Evolutionary conservation across 306 rosid species (phyloP).

Genomic region (Bauhinia variegata): DNA sequence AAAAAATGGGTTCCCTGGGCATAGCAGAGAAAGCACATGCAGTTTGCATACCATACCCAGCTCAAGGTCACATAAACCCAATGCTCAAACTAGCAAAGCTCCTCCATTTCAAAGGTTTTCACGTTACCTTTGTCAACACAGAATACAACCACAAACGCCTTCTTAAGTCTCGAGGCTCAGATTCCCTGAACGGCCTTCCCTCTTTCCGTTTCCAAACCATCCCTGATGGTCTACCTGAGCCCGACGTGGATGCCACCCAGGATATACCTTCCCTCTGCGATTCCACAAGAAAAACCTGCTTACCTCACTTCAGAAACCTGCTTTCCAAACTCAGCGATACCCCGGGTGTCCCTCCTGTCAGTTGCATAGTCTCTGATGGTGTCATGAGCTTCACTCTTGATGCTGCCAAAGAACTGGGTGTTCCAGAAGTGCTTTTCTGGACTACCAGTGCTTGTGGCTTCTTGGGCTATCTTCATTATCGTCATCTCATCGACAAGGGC

Average conservation of each 20-base stretch:
- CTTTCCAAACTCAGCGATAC: neutral
- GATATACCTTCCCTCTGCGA: constrained; percentile 4
- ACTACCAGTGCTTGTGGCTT: constrained; percentile 30
- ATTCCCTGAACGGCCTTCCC: neutral
- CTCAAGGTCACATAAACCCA: constrained; percentile 57
- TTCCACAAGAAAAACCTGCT: constrained; percentile 12
- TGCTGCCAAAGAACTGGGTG: constrained; percentile 20
- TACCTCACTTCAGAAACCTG: neutral
- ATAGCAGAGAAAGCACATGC: constrained; percentile 29
- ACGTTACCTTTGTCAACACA: constrained; percentile 45
- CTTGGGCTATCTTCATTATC: constrained; percentile 23
- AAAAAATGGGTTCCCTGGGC: constrained; percentile 24
- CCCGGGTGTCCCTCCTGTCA: constrained; percentile 7
- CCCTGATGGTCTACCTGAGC: constrained; percentile 18
- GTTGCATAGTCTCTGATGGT: constrained; percentile 21
- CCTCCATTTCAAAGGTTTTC: constrained; percentile 45
- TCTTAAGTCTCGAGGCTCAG: neutral
- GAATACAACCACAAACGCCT: constrained; percentile 37
- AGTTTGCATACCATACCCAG: constrained; percentile 49
- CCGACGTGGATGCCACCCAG: constrained; percentile 26
- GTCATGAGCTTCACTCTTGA: constrained; percentile 22
- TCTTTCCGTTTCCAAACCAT: constrained; percentile 6
- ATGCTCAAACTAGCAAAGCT: constrained; percentile 48
- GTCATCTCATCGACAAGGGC: constrained; percentile 1
- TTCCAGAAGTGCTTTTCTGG: constrained; percentile 25